These are phyloP conservation scores for Eucalyptus marginata DNA, from an alignment of 345 rosid species.

Conservation along the genomic window DNA sequence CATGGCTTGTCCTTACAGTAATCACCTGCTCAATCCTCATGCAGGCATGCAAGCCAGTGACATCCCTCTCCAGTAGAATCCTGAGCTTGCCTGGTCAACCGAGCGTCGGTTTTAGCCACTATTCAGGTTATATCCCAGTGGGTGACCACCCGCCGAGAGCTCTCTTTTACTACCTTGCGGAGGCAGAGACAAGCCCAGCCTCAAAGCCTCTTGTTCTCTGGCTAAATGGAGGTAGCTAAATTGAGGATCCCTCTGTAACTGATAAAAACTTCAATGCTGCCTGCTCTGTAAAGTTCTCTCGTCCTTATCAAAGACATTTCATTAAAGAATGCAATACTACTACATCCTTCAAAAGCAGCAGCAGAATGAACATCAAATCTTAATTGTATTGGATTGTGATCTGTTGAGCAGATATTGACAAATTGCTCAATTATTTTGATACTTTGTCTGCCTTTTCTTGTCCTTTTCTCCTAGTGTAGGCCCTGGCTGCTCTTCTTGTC, in stretches of 20 bases:
- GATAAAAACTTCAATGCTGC: background rate
- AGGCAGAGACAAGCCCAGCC: conserved; percentile 13
- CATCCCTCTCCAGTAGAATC: background rate
- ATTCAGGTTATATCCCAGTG: conserved; percentile 11
- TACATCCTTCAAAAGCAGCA: background rate
- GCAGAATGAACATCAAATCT: background rate
- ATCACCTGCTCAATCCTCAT: background rate
- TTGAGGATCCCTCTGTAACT: background rate
- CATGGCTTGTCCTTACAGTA: background rate
- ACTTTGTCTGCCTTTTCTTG: background rate
- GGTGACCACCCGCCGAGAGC: conserved; percentile 5
- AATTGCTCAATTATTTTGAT: background rate
- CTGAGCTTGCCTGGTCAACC: conserved; percentile 17
- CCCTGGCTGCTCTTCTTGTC: conserved; percentile 30
- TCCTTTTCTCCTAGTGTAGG: background rate
- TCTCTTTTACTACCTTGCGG: conserved; percentile 28
- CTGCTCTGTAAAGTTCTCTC: background rate
- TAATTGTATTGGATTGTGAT: background rate
- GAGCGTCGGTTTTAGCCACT: conserved; percentile 10
- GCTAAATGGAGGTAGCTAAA: conserved; percentile 20
- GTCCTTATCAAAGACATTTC: background rate
- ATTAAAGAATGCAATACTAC: background rate
- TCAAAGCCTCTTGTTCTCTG: conserved; percentile 35
- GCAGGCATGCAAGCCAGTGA: background rate
- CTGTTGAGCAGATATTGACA: background rate